Base-by-base conservation (phyloP, 495 filamentous ascomycete species). In the Podospora sp. region DNA sequence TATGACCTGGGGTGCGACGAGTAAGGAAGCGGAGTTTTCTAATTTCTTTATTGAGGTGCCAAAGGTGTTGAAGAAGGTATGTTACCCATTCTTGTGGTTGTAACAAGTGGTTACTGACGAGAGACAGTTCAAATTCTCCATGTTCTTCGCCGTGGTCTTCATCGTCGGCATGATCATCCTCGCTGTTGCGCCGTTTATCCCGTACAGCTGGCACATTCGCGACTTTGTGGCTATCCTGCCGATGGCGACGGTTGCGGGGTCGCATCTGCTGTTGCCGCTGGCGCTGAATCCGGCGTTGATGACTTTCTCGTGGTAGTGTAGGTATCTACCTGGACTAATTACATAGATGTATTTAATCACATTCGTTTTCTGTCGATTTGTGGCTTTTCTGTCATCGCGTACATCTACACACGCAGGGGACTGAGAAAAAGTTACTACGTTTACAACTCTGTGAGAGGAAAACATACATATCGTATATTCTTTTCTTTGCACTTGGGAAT, bases 1-100 rank as follows among this genome's bases (percentile, higher is more conserved):
- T 75, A 91, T 91, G 86, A 86, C 84, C 6, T 92, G 89, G 89
- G 86, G 86, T 9, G 85, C 88, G 5, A 92, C 89, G 0, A 82
- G 86, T 46, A 92, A 91, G 76, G 89, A 91, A 77, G 86, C 85
- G 58, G 87, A 91, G 75, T 87, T 89, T 72, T 87, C 86, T 35
- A 91, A 91, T 72, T 93, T 93, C 78, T 93, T 92, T 75, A 89
- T 90, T 60, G 91, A 93, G 68, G 86, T 91, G 25, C 91, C 91
- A 2, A 91, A 90, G 78, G 89, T 93, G 25, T 72, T 92, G 63
- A 88, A 86, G 77, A 86, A 82, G 72, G 79, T 81, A 46, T 62
- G 78, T 71, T 18, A n/a, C 6, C 12, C 53, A 21, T 26, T 50
- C 29, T 33, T 8, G 29, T 33, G 29, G 29, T 4, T 33, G 29